Evolutionary conservation across 805 yeast species (phyloP), one percentile per base, ranked within the genome.

Genomic region (Candida piceae): DNA sequence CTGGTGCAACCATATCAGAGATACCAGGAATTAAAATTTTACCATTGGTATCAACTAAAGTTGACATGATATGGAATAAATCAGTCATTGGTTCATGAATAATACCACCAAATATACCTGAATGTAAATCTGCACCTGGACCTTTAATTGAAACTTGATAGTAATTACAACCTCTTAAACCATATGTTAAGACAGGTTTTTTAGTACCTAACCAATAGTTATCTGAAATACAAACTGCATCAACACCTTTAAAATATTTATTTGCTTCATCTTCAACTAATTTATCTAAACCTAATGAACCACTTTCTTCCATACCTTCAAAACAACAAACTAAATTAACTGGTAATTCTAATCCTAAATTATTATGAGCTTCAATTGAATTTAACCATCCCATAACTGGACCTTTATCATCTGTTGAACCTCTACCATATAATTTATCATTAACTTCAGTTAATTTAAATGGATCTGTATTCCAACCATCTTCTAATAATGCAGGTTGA

Each of bases 221-320:
- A 65, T 93, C 99, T 37, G 93, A 80, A 52, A 93, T 93, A 60
- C 97, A 88, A 35, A 89, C 96, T 25, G 96, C 88, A 58, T 90
- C 95, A 34, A 89, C 95, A 29, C 77, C 80, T 60, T 83, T 80
- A 72, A 93, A 93, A 64, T 87, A 93, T 27, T 64, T 61, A 36
- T 72, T 62, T 38, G 95, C 89, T 67, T 93, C 97, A 29, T 68
- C 63, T 34, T 79, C 80, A 54, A 93, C 83, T 53, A 93, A 74
- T 24, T 69, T 78, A 50, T 90, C 98, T 47, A 93, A 74, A 24
- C 97, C 97, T 34, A 86, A 64, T 23, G 96, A 87, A 17, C 99
- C 99, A 46, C 89, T 80, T 67, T 93, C 99, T 67, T 93, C 99
- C 99, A 93, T 93, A 44, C 98, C 97, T 67, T 93, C 99, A 55